Base-by-base conservation (phyloP, 805 yeast species). In the Candida boleticola region DNA sequence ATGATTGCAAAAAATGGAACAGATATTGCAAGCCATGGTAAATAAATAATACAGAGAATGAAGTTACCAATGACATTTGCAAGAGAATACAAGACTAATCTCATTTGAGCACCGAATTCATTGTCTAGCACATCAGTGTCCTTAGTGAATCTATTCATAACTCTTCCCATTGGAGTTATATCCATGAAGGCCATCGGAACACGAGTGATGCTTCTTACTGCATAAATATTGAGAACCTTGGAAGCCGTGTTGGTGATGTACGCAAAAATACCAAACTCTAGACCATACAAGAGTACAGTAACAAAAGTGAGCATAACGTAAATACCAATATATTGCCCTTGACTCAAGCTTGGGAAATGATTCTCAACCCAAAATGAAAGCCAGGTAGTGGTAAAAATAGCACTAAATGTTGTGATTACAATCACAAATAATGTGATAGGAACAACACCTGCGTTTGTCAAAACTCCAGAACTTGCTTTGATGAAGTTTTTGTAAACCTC, bases 21-120 rank as follows among this genome's bases (percentile, higher is more conserved):
- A 2, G 80, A 81, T 43, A 83, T 71, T 2, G 89, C 86, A 58
- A 82, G 80, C 79, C 83, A 85, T 2, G 90, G 90, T 43, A 85
- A 64, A 52, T 83, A 85, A 45, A 82, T 75, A 37, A 84, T 74
- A 58, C 86, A 79, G 46, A 82, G 44, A 27, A 85, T 72, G 41
- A 85, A 52, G 18, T 81, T 76, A 43, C 89, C 89, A 32, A 72
- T 42, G 38, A 82, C 75, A 48, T 66, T 71, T 13, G 80, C 62
- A 22, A 73, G 41, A 5, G 82, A 76, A 49, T 41, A 48, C 10
- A 40, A 29, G 5, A 42, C 30, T 29, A 53, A 32, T 18, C 60
- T 46, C 26, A 55, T 20, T 29, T 49, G 54, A 16, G 52, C 53
- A 6, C 54, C 49, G 41, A 54, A 43, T 35, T 57, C 61, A 34